These are phyloP conservation scores for Candida koratica DNA, from an alignment of 805 yeast genomes.

Conservation along the genomic window DNA sequence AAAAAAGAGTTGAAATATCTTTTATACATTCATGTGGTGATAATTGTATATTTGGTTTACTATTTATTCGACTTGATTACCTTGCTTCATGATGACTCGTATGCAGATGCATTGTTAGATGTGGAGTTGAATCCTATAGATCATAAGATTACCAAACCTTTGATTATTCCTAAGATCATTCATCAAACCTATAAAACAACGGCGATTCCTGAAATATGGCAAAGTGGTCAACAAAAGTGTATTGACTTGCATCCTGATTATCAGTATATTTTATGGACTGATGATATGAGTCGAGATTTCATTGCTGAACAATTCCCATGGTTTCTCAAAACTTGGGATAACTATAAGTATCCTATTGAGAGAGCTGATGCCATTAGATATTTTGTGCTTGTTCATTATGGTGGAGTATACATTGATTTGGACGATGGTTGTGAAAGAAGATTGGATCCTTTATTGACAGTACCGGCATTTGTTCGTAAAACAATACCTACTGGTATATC, in stretches of 20 bases:
- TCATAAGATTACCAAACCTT: slow-evolving; percentile 42
- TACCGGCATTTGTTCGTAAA: slow-evolving; percentile 82
- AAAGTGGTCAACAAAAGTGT: slow-evolving; percentile 70
- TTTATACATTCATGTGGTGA: slow-evolving; percentile 53
- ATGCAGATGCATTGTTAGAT: slow-evolving; percentile 57
- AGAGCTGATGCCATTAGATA: slow-evolving; percentile 90
- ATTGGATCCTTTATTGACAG: slow-evolving; percentile 75
- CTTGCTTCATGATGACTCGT: slow-evolving; percentile 68
- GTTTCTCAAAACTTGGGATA: slow-evolving; percentile 77
- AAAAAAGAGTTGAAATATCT: slow-evolving; percentile 63
- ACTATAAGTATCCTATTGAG: slow-evolving; percentile 75
- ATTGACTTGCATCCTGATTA: slow-evolving; percentile 81
- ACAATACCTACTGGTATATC: slow-evolving; percentile 89
- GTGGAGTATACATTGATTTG: slow-evolving; percentile 86
- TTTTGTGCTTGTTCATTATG: slow-evolving; percentile 76
- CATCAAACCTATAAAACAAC: slow-evolving; percentile 88
- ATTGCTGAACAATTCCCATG: slow-evolving; percentile 78
- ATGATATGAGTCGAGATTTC: slow-evolving; percentile 73
- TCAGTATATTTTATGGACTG: slow-evolving; percentile 88
- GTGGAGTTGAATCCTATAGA: slow-evolving; percentile 57
- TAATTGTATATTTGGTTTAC: slow-evolving; percentile 54
- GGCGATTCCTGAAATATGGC: slow-evolving; percentile 79
- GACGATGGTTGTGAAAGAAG: slow-evolving; percentile 83
- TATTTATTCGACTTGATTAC: slow-evolving; percentile 69
- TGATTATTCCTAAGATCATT: slow-evolving; percentile 79